These are phyloP conservation scores for Aspergillus bridgeri DNA, from an alignment of 495 filamentous ascomycete genomes.

Conservation along the genomic window DNA sequence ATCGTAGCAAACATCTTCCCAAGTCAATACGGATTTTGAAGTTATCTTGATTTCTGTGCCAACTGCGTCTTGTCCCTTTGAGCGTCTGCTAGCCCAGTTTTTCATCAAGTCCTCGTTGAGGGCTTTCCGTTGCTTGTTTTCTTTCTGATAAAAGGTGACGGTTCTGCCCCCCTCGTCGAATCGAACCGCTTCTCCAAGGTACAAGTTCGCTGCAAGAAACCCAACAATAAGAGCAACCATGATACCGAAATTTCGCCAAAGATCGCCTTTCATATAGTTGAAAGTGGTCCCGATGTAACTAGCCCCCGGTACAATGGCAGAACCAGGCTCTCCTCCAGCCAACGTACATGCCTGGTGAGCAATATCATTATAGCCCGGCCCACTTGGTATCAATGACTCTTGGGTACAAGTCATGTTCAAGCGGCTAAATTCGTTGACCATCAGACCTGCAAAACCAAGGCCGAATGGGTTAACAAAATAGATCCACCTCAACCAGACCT, in stretches of 20 bases:
- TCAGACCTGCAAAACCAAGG: constrained; percentile 67
- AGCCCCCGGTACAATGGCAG: constrained; percentile 51
- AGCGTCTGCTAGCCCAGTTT: constrained; percentile 53
- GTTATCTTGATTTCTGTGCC: constrained; percentile 59
- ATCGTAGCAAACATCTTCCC: constrained; percentile 57
- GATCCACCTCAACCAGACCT: constrained; percentile 77
- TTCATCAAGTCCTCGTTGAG: constrained; percentile 62
- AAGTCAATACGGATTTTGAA: constrained; percentile 53
- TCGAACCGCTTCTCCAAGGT: constrained; percentile 71
- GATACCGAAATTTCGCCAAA: constrained; percentile 79
- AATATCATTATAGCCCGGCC: constrained; percentile 61
- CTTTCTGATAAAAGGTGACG: constrained; percentile 68
- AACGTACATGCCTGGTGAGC: constrained; percentile 73
- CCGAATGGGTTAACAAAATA: constrained; percentile 79
- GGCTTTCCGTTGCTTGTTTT: constrained; percentile 64
- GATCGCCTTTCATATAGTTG: constrained; percentile 54
- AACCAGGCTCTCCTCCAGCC: constrained; percentile 62
- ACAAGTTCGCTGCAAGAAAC: constrained; percentile 65
- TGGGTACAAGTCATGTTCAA: constrained; percentile 60
- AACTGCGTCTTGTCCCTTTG: constrained; percentile 44
- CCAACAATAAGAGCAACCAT: constrained; percentile 63
- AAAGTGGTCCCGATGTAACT: constrained; percentile 63
- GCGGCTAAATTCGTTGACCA: constrained; percentile 77
- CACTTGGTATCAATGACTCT: constrained; percentile 62
- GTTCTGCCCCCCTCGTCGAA: constrained; percentile 76